phyloP scores from a whole-genome alignment of 148 eudicot species.

The Spergularia marina region DNA sequence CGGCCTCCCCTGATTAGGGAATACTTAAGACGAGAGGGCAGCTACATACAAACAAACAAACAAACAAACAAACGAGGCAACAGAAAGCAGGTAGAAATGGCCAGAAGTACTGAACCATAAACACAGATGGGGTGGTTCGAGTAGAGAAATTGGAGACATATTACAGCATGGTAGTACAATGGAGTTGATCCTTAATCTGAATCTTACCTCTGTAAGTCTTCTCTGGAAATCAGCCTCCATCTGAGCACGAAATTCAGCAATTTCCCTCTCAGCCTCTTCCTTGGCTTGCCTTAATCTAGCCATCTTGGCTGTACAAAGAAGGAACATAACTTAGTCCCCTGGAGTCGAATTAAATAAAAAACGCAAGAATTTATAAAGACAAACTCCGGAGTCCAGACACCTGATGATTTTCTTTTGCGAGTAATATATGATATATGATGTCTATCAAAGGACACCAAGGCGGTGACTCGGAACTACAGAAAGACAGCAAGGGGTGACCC shows the following conservation, averaged over 20 bases:
- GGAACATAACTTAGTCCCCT: slow-evolving; percentile 10
- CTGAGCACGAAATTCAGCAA: slow-evolving; percentile 83
- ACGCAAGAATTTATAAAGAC: not conserved
- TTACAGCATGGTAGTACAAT: too few relatives aligned
- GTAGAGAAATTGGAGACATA: too few relatives aligned
- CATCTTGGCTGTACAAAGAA: slow-evolving; percentile 54
- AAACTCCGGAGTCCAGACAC: too few relatives aligned
- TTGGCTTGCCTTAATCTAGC: slow-evolving; percentile 86
- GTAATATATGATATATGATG: too few relatives aligned
- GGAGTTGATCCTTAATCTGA: not conserved
- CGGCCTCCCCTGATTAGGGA: not conserved
- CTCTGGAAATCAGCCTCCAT: slow-evolving; percentile 75
- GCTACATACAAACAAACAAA: not conserved
- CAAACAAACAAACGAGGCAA: not conserved
- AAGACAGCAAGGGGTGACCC: too few relatives aligned
- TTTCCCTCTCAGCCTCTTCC: slow-evolving; percentile 88
- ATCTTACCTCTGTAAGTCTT: slow-evolving; percentile 65
- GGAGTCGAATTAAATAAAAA: not conserved
- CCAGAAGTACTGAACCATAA: not conserved
- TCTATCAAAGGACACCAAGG: too few relatives aligned
- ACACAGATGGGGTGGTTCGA: too few relatives aligned
- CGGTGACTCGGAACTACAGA: too few relatives aligned
- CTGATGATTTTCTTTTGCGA: too few relatives aligned
- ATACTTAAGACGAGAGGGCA: not conserved
- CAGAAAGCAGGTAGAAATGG: not conserved